Conservation (phyloP, 345 rosid species). For the Acer campestre region DNA sequence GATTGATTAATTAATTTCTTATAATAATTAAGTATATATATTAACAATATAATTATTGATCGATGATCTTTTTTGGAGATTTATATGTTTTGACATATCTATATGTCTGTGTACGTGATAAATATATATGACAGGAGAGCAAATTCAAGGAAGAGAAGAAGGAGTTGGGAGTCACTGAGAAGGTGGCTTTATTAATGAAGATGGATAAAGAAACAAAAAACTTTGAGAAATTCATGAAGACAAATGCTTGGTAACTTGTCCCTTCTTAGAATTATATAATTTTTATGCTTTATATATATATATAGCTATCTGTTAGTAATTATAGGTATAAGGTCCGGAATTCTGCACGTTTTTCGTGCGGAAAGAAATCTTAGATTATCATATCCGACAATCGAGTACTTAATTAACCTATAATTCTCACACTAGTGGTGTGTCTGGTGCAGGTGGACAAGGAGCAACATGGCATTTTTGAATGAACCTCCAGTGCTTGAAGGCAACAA, state of each 20-base stretch:
- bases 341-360: too few relatives aligned
- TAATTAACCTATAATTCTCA: too few relatives aligned
- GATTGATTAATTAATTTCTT: not conserved
- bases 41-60: not conserved
- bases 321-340: too few relatives aligned
- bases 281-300: too few relatives aligned
- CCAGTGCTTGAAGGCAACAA: constrained; percentile 53
- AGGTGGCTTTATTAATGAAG: constrained; percentile 23
- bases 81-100: not conserved
- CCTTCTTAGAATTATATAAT: too few relatives aligned
- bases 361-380: too few relatives aligned
- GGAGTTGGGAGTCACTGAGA: not conserved
- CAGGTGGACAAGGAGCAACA: constrained; percentile 86
- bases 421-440: not conserved
- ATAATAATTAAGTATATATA: not conserved
- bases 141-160: not conserved
- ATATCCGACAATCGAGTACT: too few relatives aligned
- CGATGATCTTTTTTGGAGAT: not conserved
- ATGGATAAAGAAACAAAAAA: constrained; percentile 24
- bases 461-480: constrained; percentile 85
- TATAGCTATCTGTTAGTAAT: too few relatives aligned
- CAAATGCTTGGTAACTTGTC: constrained; percentile 54
- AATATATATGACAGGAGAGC: constrained; percentile 14
- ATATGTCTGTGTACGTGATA: not conserved
- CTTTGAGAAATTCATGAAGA: constrained; percentile 36